Percentiles rank a stretch among this genome's conserved stretches.
These are phyloP conservation scores for Coccinonectria pachysandricola DNA, from an alignment of 2,329 filamentous ascomycete genomes.

Conservation along the genomic window DNA sequence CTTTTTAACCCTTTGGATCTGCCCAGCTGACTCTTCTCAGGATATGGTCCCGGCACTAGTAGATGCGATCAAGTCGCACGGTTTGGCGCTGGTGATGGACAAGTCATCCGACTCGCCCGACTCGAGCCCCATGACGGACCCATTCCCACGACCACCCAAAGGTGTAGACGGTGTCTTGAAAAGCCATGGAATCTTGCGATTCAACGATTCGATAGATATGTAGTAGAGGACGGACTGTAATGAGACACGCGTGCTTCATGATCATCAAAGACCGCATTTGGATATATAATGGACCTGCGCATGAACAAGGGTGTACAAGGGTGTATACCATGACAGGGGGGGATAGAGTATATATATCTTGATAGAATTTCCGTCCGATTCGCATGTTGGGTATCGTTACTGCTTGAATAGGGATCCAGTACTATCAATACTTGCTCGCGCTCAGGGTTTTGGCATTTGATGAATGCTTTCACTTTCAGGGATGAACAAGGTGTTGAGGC, in stretches of 20 bases:
- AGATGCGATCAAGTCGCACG: slow-evolving; percentile 88
- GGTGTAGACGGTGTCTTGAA: slow-evolving; percentile 82
- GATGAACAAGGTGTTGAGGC: slow-evolving; percentile 1
- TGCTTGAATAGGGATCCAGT: too few species aligned
- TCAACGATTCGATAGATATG: slow-evolving; percentile 83
- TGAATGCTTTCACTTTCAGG: too few species aligned
- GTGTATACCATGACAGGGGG: too few species aligned
- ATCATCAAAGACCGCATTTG: too few species aligned
- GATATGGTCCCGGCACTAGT: slow-evolving; percentile 88
- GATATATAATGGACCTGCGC: too few species aligned
- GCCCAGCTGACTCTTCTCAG: slow-evolving; percentile 32
- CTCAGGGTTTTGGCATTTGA: too few species aligned
- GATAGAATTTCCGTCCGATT: too few species aligned
- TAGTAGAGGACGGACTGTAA: slow-evolving; percentile 23
- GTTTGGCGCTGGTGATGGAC: slow-evolving; percentile 84
- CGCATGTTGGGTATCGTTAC: too few species aligned
- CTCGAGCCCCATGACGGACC: slow-evolving; percentile 31
- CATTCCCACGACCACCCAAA: slow-evolving; percentile 55
- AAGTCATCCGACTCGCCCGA: slow-evolving; percentile 52
- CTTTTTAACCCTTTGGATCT: background rate
- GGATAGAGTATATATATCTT: slow-evolving; percentile 6
- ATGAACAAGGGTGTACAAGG: too few species aligned
- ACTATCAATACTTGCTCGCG: too few species aligned
- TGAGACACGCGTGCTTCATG: slow-evolving; percentile 10
- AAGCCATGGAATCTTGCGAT: slow-evolving; percentile 77